A percentile compares a stretch with the other conserved stretches of the same genome.
Evolutionary conservation across 345 rosid genomes (phyloP).

Genomic region (Gossypium turneri): DNA sequence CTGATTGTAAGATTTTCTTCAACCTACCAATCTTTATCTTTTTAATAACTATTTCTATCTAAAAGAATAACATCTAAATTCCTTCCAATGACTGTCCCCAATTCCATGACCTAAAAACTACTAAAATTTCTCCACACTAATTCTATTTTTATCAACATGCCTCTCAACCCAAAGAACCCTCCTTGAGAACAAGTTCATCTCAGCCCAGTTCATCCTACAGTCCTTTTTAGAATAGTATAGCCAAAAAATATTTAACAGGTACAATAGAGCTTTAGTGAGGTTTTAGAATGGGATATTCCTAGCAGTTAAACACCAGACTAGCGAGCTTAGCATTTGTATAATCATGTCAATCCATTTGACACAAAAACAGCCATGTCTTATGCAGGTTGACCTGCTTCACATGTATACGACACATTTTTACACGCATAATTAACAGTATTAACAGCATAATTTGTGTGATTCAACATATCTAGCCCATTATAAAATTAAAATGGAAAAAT

Average conservation of each 20-base stretch:
- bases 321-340: not conserved
- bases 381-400: not conserved
- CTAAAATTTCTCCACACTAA: not conserved
- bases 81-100: not conserved
- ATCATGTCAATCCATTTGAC: not conserved
- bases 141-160: not conserved
- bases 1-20: not conserved
- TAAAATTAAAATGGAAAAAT: not conserved
- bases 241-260: not conserved
- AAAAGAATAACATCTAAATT: not conserved
- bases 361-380: not conserved
- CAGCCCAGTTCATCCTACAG: not conserved
- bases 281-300: not conserved
- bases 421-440: not conserved
- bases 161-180: constrained; percentile 7
- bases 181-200: not conserved
- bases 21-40: not conserved
- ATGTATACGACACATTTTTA: not conserved
- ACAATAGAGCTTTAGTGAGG: not conserved
- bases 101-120: not conserved
- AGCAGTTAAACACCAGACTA: not conserved
- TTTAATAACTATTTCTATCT: not conserved
- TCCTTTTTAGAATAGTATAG: not conserved
- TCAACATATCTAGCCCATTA: not conserved
- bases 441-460: too few relatives aligned